These are phyloP conservation scores for Anthostomella pinea DNA, from an alignment of 2,329 filamentous ascomycete species.

Conservation along the genomic window DNA sequence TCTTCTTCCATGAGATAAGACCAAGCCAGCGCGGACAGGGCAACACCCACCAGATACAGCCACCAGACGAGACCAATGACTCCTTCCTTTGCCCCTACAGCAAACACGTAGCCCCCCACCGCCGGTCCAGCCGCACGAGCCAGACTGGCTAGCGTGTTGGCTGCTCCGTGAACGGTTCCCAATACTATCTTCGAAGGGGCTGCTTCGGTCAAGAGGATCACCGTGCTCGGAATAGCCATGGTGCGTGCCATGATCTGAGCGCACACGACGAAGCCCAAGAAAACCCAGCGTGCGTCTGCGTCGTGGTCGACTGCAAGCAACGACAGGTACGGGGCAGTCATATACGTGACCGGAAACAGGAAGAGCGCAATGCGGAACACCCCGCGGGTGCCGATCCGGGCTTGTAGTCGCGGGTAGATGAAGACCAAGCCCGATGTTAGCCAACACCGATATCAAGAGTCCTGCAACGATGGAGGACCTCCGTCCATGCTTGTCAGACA, in stretches of 20 bases:
- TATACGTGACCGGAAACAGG: constrained; percentile 58
- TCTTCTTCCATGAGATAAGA: constrained; percentile 26
- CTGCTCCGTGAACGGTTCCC: constrained; percentile 37
- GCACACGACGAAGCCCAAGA: constrained; percentile 52
- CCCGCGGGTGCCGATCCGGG: constrained; percentile 55
- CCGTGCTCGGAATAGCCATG: constrained; percentile 45
- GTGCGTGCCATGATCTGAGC: constrained; percentile 61
- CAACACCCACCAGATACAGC: constrained; percentile 27
- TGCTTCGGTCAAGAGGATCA: constrained; percentile 38
- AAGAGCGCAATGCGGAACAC: constrained; percentile 56
- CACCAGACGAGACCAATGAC: constrained; percentile 31
- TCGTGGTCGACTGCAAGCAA: constrained; percentile 43
- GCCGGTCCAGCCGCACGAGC: constrained; percentile 26
- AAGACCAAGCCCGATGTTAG: constrained; percentile 67
- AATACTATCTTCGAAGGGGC: constrained; percentile 34
- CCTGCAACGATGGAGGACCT: constrained; percentile 65
- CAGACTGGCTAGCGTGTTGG: constrained; percentile 29
- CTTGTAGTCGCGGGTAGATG: constrained; percentile 57
- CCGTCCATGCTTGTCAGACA: constrained; percentile 56
- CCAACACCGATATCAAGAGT: constrained; percentile 59
- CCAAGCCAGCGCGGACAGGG: constrained; percentile 27
- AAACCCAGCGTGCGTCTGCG: constrained; percentile 45
- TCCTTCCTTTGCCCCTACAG: constrained; percentile 24
- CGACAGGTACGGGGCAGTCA: constrained; percentile 57
- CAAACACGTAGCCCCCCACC: constrained; percentile 29